Evolutionary conservation across 1,284 basidiomycete species (phyloP), one percentile per base, ranked within the genome.

Genomic region (Pseudomicrostroma phylloplanum): DNA sequence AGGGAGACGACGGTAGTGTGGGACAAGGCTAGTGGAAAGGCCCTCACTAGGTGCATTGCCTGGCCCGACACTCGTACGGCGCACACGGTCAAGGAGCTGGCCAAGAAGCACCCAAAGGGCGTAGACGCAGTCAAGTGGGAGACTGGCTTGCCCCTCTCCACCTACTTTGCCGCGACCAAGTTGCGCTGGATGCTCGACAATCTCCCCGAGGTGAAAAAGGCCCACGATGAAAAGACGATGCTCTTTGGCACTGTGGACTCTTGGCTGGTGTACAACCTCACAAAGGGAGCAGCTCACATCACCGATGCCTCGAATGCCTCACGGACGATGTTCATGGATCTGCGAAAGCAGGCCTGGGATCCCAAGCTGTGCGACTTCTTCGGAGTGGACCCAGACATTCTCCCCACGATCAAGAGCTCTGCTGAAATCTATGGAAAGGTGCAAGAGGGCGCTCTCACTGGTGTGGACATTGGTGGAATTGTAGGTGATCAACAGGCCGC

Each of bases 401-500:
- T 98, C 2, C 93, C 94, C 17, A 87, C 85, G 71, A 86, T 98
- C 69, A 90, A 91, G 51, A 92, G 90, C 11, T 91, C 91, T 11
- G 91, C 92, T 2, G 90, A 97, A 80, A 87, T 92, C 1, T 96
- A 96, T 80, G 94, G 93, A 51, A 82, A 85, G 43, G 84, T 96
- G 57, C 77, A 67, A 70, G 80, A 82, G 39, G 89, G 90, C 1
- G 76, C 88, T 0, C 83, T 97, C 62, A 83, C 85, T 66, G 91
- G 89, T 51, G 83, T 92, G 19, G 87, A 88, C 40, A 90, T 97
- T 60, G 91, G 88, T 25, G 94, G 93, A 40, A 86, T 97, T 57
- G 87, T 94, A 13, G 94, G 94, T 36, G 94, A 98, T 80, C 94
- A 98, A 82, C 94, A 97, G 81, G 93, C 90, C 17, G 94, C 94